phyloP scores from a whole-genome alignment of 169 alveolate genomes.

The Condylostoma magnum region DNA sequence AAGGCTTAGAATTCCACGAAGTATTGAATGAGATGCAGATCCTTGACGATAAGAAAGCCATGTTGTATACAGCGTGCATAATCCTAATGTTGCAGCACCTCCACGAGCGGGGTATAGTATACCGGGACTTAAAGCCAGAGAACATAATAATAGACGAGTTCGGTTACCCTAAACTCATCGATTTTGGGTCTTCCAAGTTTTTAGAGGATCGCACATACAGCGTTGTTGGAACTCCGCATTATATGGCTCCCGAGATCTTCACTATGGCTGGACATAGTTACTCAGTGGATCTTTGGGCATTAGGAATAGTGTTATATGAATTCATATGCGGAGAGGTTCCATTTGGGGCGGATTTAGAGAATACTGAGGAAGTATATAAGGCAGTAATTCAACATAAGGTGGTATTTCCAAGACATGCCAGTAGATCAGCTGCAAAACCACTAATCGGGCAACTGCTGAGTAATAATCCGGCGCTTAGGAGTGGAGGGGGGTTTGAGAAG shows the following conservation, averaged over 20 bases:
- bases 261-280: constrained; percentile 94
- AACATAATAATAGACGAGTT: constrained; percentile 60
- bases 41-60: constrained; percentile 40
- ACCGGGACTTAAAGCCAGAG: constrained; percentile 79
- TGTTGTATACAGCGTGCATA: constrained; percentile 36
- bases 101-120: constrained; percentile 46
- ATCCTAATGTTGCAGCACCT: constrained; percentile 49
- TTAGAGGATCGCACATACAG: constrained; percentile 78
- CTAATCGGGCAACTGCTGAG: constrained; percentile 50
- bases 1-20: constrained; percentile 65
- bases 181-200: constrained; percentile 72
- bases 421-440: constrained; percentile 31
- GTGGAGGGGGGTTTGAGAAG: constrained; percentile 34
- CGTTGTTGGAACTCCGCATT: constrained; percentile 84
- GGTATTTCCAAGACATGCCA: constrained; percentile 45
- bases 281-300: constrained; percentile 96
- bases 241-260: constrained; percentile 80
- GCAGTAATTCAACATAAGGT: constrained; percentile 87
- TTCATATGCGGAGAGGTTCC: constrained; percentile 98
- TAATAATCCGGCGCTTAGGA: constrained; percentile 38
- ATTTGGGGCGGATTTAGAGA: constrained; percentile 95
- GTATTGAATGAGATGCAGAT: constrained; percentile 47
- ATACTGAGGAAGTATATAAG: constrained; percentile 93
- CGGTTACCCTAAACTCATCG: constrained; percentile 72
- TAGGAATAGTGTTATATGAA: constrained; percentile 98